Conservation (phyloP, 371 early-diverging fungal genomes). For the Fennellomyces sp. region DNA sequence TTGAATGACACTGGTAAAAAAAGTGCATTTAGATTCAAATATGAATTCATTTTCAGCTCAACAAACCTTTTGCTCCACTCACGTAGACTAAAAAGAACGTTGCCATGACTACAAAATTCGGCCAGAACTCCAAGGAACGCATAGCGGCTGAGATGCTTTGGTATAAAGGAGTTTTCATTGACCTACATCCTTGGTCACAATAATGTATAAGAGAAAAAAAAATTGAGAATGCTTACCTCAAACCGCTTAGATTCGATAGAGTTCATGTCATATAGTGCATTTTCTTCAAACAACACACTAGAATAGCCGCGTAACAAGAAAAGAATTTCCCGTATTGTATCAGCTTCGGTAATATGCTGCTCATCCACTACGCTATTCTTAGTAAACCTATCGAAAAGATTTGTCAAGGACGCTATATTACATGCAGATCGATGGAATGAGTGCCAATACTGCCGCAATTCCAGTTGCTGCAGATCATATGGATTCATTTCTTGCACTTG, state of each 20-base stretch:
- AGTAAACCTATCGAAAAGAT: not conserved
- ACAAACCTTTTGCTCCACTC: not conserved
- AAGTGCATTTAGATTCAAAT: too few species aligned
- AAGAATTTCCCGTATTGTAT: slow-evolving; percentile 31
- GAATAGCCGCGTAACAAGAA: slow-evolving; percentile 32
- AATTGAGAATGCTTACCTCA: slow-evolving; percentile 11
- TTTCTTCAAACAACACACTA: slow-evolving; percentile 25
- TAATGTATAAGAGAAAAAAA: not conserved
- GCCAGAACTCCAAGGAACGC: slow-evolving; percentile 14
- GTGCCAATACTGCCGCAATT: not conserved
- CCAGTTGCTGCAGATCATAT: not conserved
- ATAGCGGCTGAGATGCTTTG: slow-evolving; percentile 14
- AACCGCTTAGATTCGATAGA: not conserved
- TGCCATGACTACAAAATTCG: slow-evolving; percentile 30
- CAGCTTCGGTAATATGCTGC: slow-evolving; percentile 25
- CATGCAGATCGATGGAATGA: not conserved
- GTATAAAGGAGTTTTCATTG: not conserved
- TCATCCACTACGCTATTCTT: not conserved
- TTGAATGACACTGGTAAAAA: too few species aligned
- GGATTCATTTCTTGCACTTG: not conserved
- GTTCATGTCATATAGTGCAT: not conserved
- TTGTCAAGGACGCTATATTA: not conserved
- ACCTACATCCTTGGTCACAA: too few species aligned
- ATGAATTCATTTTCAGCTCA: too few species aligned
- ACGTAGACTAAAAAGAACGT: slow-evolving; percentile 27